A percentile compares a stretch with the other conserved stretches of the same genome.
Conservation (phyloP, 495 filamentous ascomycete species). For the Rhizodiscina lignyota region DNA sequence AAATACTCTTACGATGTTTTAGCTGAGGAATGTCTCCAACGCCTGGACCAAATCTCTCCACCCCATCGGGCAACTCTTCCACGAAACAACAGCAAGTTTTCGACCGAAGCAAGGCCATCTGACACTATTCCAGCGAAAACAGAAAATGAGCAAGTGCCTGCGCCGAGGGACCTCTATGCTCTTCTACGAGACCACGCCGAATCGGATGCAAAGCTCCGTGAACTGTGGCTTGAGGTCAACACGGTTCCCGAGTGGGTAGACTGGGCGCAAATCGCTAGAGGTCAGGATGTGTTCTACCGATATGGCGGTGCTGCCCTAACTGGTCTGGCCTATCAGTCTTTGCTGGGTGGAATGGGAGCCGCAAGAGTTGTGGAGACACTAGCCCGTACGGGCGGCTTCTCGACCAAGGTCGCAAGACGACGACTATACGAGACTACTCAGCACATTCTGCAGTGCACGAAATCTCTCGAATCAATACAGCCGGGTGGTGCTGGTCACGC, state of each 20-base stretch:
- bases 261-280: conserved; percentile 60
- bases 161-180: conserved; percentile 38
- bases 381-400: conserved; percentile 64
- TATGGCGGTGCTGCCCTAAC: conserved; percentile 51
- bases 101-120: background rate
- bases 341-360: conserved; percentile 42
- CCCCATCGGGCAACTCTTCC: too few relatives aligned
- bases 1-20: conserved; percentile 51
- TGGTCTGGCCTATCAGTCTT: conserved; percentile 45
- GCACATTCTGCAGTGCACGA: conserved; percentile 55
- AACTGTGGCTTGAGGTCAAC: conserved; percentile 53
- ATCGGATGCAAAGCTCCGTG: conserved; percentile 36
- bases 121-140: conserved; percentile 3
- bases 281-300: conserved; percentile 39
- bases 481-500: conserved; percentile 50
- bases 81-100: conserved; percentile 5
- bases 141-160: conserved; percentile 9
- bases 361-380: conserved; percentile 57
- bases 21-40: conserved; percentile 44
- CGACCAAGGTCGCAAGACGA: conserved; percentile 45
- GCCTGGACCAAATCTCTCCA: conserved; percentile 39
- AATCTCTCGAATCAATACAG: conserved; percentile 44
- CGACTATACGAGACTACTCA: conserved; percentile 63
- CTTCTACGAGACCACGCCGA: conserved; percentile 40
- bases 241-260: conserved; percentile 66